A percentile compares a stretch with the other conserved stretches of the same genome.
Evolutionary conservation across 345 rosid genomes (phyloP).

Genomic region (Cochlearia excelsa): DNA sequence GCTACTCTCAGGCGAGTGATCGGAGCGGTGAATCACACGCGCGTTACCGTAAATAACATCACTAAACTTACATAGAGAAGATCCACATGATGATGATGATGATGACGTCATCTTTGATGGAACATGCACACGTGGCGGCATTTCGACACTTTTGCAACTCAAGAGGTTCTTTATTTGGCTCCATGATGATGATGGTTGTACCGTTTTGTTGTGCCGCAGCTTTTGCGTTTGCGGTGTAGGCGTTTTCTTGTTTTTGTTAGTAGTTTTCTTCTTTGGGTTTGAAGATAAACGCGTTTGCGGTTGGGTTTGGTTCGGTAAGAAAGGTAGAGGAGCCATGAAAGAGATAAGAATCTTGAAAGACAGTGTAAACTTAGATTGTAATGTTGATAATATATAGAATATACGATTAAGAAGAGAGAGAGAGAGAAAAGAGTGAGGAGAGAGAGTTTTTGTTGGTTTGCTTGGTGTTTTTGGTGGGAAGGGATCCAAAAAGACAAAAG

Average conservation of each 20-base stretch:
- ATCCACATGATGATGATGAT: conserved; percentile 63
- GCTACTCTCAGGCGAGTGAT: conserved; percentile 65
- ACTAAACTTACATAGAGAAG: conserved; percentile 31
- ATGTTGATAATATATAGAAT: conserved; percentile 16
- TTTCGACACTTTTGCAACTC: conserved; percentile 80
- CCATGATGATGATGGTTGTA: conserved; percentile 57
- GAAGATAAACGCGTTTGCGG: conserved; percentile 34
- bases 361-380: conserved; percentile 17
- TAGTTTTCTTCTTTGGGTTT: conserved; percentile 25
- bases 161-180: conserved; percentile 86
- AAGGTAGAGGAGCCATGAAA: conserved; percentile 66
- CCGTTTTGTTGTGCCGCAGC: conserved; percentile 44
- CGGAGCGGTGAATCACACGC: conserved; percentile 34
- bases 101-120: conserved; percentile 49
- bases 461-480: conserved; percentile 32
- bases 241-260: conserved; percentile 23
- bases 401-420: neutral
- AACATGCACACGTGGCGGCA: conserved; percentile 60
- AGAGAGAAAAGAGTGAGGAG: conserved; percentile 1
- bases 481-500: conserved; percentile 27
- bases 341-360: conserved; percentile 10
- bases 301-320: conserved; percentile 42
- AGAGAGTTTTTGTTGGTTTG: conserved; percentile 25
- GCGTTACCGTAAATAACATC: conserved; percentile 36
- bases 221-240: conserved; percentile 28